phyloP scores from a whole-genome alignment of 169 alveolate species.

The Cyclospora cayetanensis region DNA sequence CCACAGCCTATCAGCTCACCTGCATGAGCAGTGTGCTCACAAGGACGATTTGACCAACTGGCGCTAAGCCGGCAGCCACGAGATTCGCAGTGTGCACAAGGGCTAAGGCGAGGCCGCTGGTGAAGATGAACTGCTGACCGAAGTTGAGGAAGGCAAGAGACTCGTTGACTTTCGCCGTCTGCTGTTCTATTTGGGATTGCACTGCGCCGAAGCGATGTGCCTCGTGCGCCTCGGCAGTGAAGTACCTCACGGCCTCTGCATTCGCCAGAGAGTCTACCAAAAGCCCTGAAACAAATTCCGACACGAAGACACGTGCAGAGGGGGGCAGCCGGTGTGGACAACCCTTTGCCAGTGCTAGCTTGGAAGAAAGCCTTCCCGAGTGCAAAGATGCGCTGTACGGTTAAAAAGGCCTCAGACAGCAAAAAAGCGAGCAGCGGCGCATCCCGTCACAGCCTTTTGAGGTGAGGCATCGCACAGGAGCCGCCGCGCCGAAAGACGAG shows the following conservation, averaged over 20 bases:
- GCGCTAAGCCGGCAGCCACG: constrained; percentile 74
- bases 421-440: no score
- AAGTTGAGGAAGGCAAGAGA: constrained; percentile 78
- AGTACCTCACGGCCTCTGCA: constrained; percentile 77
- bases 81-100: constrained; percentile 74
- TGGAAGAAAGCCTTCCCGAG: no score
- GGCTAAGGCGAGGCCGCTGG: constrained; percentile 74
- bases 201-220: constrained; percentile 60
- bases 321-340: no score
- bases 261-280: constrained; percentile 78
- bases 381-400: no score
- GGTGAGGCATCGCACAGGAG: no score
- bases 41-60: constrained; percentile 77
- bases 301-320: no score
- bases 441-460: no score
- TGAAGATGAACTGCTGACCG: constrained; percentile 80
- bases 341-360: no score
- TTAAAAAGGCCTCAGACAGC: no score
- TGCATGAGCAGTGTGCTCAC: constrained; percentile 77
- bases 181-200: constrained; percentile 59
- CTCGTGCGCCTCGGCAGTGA: constrained; percentile 73
- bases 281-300: constrained; percentile 67
- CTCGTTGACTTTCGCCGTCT: constrained; percentile 74
- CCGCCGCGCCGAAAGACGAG: no score
- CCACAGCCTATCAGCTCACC: constrained; percentile 11